These are phyloP conservation scores for Delonix regia DNA, from an alignment of 306 rosid species.

Conservation along the genomic window DNA sequence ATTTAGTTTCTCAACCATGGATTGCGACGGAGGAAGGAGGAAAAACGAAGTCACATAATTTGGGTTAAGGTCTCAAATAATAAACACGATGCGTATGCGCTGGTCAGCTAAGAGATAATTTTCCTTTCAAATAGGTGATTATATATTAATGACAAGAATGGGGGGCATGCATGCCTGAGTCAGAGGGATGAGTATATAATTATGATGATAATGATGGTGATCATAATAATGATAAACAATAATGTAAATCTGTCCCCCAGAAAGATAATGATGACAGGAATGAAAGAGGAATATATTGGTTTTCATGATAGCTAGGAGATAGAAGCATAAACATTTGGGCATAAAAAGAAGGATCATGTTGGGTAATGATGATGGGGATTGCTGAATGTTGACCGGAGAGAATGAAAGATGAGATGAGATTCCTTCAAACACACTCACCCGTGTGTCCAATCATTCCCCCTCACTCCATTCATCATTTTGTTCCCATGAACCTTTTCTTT, in stretches of 20 bases:
- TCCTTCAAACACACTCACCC: conserved; percentile 50
- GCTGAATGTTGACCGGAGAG: conserved; percentile 37
- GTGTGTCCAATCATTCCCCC: conserved; percentile 52
- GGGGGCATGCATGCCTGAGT: conserved; percentile 34
- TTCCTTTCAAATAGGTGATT: background rate
- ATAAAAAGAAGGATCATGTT: conserved; percentile 30
- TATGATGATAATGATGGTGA: conserved; percentile 29
- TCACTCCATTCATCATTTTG: conserved; percentile 39
- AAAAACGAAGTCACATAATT: background rate
- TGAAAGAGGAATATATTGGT: conserved; percentile 38
- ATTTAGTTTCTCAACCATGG: background rate
- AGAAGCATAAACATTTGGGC: conserved; percentile 26
- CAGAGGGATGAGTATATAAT: conserved; percentile 35
- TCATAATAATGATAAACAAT: conserved; percentile 22
- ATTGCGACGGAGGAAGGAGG: background rate
- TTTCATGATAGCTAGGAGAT: conserved; percentile 14
- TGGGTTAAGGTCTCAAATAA: background rate
- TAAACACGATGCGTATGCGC: background rate
- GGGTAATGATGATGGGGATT: conserved; percentile 35
- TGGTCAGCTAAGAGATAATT: background rate
- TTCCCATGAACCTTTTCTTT: conserved; percentile 17
- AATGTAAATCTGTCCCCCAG: conserved; percentile 15
- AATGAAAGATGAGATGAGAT: conserved; percentile 2
- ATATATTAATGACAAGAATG: background rate
- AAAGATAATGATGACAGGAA: conserved; percentile 29